A percentile compares a stretch with the other conserved stretches of the same genome.
Conservation (phyloP, 2,329 filamentous ascomycete genomes). For the Aaosphaeria arxii region DNA sequence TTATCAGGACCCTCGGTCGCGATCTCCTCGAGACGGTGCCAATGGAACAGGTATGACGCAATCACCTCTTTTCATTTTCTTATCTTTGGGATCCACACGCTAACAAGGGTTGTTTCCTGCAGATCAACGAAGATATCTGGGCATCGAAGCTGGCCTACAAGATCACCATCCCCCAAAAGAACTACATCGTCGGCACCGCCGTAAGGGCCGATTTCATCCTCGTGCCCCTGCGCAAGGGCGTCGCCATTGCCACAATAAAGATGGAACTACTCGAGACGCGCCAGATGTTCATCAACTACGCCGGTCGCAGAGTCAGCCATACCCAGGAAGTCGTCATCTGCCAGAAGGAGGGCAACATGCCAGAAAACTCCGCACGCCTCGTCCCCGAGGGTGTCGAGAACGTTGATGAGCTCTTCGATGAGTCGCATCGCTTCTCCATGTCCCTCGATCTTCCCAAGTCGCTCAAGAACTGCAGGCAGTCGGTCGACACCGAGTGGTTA, state of each 20-base stretch:
- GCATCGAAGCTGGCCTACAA: constrained; percentile 97
- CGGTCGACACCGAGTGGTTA: constrained; percentile 83
- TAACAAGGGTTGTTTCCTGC: constrained; percentile 1
- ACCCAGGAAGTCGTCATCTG: constrained; percentile 31
- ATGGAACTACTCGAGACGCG: constrained; percentile 71
- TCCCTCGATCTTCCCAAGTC: constrained; percentile 72
- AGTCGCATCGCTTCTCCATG: constrained; percentile 60
- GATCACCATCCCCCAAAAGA: constrained; percentile 89
- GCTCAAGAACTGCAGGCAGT: constrained; percentile 80
- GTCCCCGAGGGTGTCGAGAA: constrained; percentile 29
- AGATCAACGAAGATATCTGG: constrained; percentile 93
- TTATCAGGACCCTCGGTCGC: constrained; percentile 47
- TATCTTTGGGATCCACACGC: neutral
- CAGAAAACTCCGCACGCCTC: constrained; percentile 23
- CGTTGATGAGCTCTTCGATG: constrained; percentile 45
- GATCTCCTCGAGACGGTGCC: constrained; percentile 68
- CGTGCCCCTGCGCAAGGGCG: constrained; percentile 82
- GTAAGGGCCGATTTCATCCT: constrained; percentile 83
- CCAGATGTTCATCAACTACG: constrained; percentile 43
- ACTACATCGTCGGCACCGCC: constrained; percentile 86
- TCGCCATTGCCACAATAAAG: constrained; percentile 79
- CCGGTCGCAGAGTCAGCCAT: constrained; percentile 32
- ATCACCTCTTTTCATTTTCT: neutral
- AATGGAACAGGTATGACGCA: constrained; percentile 32
- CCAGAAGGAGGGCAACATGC: constrained; percentile 33